Evolutionary conservation across 2,329 filamentous ascomycete genomes (phyloP).

Genomic region (Fusarium dlaminii): DNA sequence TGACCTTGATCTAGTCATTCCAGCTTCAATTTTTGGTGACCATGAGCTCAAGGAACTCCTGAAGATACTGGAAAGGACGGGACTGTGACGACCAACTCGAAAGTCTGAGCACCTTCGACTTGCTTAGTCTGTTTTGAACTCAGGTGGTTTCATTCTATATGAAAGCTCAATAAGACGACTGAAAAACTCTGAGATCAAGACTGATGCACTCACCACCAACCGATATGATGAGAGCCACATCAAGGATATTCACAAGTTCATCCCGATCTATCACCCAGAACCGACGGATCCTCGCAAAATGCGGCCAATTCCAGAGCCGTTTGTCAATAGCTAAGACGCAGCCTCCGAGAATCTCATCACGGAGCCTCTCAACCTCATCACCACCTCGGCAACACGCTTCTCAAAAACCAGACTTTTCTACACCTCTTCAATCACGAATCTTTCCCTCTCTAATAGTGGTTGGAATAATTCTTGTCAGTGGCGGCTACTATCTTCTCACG

Average conservation of each 20-base stretch:
- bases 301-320: background rate
- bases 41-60: background rate
- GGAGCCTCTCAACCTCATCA: background rate
- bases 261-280: background rate
- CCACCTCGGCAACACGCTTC: conserved; percentile 1
- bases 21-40: background rate
- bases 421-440: conserved; percentile 49
- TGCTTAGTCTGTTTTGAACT: background rate
- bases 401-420: conserved; percentile 52
- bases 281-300: background rate
- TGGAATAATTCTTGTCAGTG: conserved; percentile 35
- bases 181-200: background rate
- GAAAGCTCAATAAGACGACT: background rate
- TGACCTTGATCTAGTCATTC: conserved; percentile 22
- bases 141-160: background rate
- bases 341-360: background rate
- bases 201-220: background rate
- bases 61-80: background rate
- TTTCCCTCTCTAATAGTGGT: conserved; percentile 37
- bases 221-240: conserved; percentile 3
- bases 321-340: background rate
- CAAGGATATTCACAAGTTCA: conserved; percentile 1
- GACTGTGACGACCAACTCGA: background rate
- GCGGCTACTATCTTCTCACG: conserved; percentile 41
- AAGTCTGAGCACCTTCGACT: fast-evolving